Conservation (phyloP, 202 grass and related monocot genomes). For the Tripidium arundinaceum region DNA sequence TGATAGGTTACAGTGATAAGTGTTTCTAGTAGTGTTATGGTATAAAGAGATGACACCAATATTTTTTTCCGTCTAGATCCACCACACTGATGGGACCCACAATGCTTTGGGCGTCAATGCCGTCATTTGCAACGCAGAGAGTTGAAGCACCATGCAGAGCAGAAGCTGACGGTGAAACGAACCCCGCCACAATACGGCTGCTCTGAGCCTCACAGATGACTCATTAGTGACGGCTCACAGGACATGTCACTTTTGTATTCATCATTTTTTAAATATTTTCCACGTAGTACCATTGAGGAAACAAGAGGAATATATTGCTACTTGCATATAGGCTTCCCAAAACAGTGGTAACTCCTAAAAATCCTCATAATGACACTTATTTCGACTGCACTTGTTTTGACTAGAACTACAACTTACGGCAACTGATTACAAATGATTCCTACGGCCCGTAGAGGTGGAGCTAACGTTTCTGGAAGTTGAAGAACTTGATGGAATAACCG, state of each 20-base stretch:
- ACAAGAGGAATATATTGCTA: neutral
- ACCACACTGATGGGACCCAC: too few relatives aligned
- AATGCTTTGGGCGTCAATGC: too few relatives aligned
- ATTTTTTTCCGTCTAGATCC: too few relatives aligned
- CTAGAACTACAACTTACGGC: neutral
- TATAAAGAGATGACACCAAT: too few relatives aligned
- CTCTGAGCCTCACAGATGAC: neutral
- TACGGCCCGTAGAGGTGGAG: neutral
- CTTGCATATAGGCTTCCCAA: neutral
- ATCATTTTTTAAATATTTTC: neutral
- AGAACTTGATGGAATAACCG: conserved; percentile 58
- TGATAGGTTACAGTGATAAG: too few relatives aligned
- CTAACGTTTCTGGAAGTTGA: conserved; percentile 89
- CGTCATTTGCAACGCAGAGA: too few relatives aligned
- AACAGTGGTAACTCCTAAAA: neutral
- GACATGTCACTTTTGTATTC: neutral
- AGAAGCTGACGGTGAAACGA: too few relatives aligned
- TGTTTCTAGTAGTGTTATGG: too few relatives aligned
- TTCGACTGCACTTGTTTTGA: neutral
- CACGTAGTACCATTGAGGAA: neutral
- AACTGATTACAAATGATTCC: neutral
- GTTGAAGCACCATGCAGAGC: too few relatives aligned
- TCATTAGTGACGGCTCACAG: neutral
- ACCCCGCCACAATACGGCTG: neutral
- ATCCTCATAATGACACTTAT: neutral